Conservation (phyloP, 2,329 filamentous ascomycete species). For the Endocalyx cinctus region DNA sequence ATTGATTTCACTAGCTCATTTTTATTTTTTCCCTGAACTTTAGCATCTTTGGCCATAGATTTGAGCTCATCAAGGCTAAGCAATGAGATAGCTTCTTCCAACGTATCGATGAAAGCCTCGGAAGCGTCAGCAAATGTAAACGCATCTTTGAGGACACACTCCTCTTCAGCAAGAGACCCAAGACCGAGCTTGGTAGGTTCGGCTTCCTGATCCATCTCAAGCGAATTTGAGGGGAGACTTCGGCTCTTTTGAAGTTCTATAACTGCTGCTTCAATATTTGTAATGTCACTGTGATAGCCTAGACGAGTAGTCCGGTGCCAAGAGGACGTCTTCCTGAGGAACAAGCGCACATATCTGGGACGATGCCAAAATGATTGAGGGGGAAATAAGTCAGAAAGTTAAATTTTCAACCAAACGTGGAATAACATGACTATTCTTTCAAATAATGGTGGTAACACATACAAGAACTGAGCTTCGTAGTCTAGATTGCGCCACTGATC, state of each 20-base stretch:
- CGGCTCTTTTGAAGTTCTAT: constrained; percentile 55
- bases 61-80: constrained; percentile 88
- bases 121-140: constrained; percentile 82
- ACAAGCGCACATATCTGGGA: constrained; percentile 79
- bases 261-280: constrained; percentile 65
- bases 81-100: constrained; percentile 80
- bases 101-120: constrained; percentile 64
- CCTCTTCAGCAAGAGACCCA: constrained; percentile 33
- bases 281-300: constrained; percentile 78
- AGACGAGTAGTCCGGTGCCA: constrained; percentile 83
- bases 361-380: not conserved
- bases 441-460: constrained; percentile 31
- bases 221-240: constrained; percentile 43
- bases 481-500: constrained; percentile 64
- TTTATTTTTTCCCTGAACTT: constrained; percentile 85
- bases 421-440: not conserved
- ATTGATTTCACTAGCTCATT: constrained; percentile 71
- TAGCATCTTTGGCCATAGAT: constrained; percentile 75
- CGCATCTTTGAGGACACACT: constrained; percentile 41
- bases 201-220: constrained; percentile 8
- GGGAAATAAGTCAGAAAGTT: constrained; percentile 11
- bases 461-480: constrained; percentile 92
- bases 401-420: no score
- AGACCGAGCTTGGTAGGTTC: constrained; percentile 16
- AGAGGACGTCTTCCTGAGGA: constrained; percentile 82